Evolutionary conservation across 108 stramenopile species (phyloP).

Genomic region (Skeletonema tropicum): DNA sequence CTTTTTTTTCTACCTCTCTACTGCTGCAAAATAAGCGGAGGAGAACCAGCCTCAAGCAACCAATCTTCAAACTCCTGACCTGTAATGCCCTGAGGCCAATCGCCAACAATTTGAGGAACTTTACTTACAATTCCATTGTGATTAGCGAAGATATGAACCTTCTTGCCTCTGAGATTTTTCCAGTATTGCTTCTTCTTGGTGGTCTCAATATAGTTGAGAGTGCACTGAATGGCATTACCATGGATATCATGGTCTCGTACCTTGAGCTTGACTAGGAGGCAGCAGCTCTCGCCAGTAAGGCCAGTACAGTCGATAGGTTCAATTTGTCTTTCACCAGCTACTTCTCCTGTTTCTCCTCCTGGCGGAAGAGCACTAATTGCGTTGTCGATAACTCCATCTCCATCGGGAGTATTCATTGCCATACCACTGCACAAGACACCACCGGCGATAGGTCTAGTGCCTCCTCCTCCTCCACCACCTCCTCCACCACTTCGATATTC

Average conservation of each 20-base stretch:
- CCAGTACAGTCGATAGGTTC: not conserved
- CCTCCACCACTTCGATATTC: too few species aligned
- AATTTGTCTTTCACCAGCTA: not conserved
- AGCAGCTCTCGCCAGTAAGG: constrained; percentile 1
- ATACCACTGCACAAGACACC: not conserved
- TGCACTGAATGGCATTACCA: not conserved
- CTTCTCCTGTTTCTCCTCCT: not conserved
- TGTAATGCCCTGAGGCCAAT: not conserved
- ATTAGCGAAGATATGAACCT: constrained; percentile 1
- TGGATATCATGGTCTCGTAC: not conserved
- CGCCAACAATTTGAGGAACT: not conserved
- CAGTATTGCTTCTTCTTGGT: not conserved
- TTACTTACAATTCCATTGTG: not conserved
- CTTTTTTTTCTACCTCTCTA: too few species aligned
- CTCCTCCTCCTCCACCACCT: too few species aligned
- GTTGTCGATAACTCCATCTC: not conserved
- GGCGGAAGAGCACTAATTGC: not conserved
- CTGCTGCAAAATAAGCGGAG: not conserved
- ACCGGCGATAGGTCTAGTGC: not conserved
- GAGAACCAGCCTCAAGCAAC: not conserved
- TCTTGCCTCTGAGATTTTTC: not conserved
- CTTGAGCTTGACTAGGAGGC: not conserved
- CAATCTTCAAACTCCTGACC: not conserved
- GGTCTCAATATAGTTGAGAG: not conserved
- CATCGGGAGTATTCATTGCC: not conserved